A percentile compares a stretch with the other conserved stretches of the same genome.
Evolutionary conservation across 768 basidiomycete species (phyloP).

Genomic region (Termitomyces bulborhizus): DNA sequence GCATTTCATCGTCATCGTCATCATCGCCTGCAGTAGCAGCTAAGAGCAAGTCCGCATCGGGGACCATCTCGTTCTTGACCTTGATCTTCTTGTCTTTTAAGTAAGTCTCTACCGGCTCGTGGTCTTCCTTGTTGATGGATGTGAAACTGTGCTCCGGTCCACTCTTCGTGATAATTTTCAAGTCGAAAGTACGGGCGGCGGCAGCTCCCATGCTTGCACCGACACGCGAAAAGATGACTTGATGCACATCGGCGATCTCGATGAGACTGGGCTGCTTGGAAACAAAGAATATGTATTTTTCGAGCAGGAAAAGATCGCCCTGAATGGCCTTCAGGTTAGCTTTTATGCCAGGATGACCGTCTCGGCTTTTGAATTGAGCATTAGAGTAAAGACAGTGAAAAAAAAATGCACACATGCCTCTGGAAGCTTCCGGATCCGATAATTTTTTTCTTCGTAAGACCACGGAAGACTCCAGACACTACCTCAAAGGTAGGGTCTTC

Average conservation of each 20-base stretch:
- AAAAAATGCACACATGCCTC: slow-evolving; percentile 39
- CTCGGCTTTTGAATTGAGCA: slow-evolving; percentile 45
- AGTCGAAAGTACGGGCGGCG: slow-evolving; percentile 89
- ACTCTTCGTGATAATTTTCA: slow-evolving; percentile 80
- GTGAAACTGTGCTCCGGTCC: slow-evolving; percentile 88
- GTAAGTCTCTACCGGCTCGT: slow-evolving; percentile 79
- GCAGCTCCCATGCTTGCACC: slow-evolving; percentile 78
- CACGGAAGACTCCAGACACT: slow-evolving; percentile 89
- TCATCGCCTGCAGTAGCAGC: slow-evolving; percentile 58
- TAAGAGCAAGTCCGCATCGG: slow-evolving; percentile 76
- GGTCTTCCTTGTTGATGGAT: slow-evolving; percentile 94
- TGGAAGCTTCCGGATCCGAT: slow-evolving; percentile 82
- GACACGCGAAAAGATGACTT: slow-evolving; percentile 89
- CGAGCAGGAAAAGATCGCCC: slow-evolving; percentile 96
- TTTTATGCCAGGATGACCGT: slow-evolving; percentile 93
- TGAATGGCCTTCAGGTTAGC: slow-evolving; percentile 95
- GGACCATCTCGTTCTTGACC: slow-evolving; percentile 93
- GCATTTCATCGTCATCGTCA: slow-evolving; percentile 79
- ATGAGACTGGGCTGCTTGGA: slow-evolving; percentile 92
- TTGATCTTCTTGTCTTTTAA: slow-evolving; percentile 87
- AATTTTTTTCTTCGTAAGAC: slow-evolving; percentile 86
- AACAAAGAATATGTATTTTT: slow-evolving; percentile 97
- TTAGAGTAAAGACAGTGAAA: background rate
- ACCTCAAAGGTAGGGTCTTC: slow-evolving; percentile 96
- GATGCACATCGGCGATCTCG: slow-evolving; percentile 84